Evolutionary conservation across 75 land plant genomes (phyloP), one percentile per base, ranked within the genome.

Genomic region (Chamaecyparis obtusa): DNA sequence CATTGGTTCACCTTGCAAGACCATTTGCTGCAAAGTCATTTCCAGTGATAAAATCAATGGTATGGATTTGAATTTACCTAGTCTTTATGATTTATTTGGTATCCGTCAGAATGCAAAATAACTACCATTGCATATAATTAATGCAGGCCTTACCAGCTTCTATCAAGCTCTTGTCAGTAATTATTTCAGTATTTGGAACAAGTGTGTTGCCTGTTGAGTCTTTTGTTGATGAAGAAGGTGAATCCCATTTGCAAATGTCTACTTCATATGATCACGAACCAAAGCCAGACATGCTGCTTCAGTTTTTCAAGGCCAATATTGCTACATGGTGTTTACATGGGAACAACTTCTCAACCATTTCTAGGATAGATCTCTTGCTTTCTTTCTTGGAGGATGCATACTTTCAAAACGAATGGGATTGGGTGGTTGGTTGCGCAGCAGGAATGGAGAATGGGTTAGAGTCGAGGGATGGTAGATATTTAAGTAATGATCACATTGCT

Each of bases 321-420:
- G 85, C 94, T 57, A 94, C 95, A 69, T 97, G 97, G 99, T 98
- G 97, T 87, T 88, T 98, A 56, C 30, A 75, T 75, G 89, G 86
- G 82, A 72, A 82, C 78, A 75, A 57, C 77, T 15, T n/a, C 37
- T 90, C 93, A 13, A 90, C 74, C 19, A 88, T 83, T 82, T 84
- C 89, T 64, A 92, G 91, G 83, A 35, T 96, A 13, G 97, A 98
- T 86, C 90, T 98, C 3, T 89, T 98, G 83, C 92, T 98, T 76
- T 85, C 91, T 37, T 91, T 98, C 86, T 83, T 98, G 67, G 93
- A 94, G 81, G 92, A 91, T 83, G 90, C 94, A 36, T 83, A 57
- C 71, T 96, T 96, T 67, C 48, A 60, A 86, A 91, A 89, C 21
- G 94, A 93, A 83, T 98, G 99, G 99, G 48, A 48, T 88, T 77